Evolutionary conservation across 2,329 filamentous ascomycete species (phyloP).

Genomic region (Pyrenophora teres): DNA sequence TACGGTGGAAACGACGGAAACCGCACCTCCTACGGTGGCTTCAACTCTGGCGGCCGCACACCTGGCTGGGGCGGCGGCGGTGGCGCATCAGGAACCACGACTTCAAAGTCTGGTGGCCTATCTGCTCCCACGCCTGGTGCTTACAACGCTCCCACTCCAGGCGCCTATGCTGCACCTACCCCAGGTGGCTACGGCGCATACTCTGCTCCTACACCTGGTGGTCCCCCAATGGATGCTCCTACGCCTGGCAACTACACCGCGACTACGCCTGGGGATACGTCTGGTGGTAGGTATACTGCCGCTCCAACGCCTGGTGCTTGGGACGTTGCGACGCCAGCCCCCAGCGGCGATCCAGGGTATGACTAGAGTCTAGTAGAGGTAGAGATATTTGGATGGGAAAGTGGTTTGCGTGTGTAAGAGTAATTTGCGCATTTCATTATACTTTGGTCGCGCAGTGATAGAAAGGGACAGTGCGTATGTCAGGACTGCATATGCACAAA

Average conservation of each 20-base stretch:
- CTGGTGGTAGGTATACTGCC: slow-evolving; percentile 36
- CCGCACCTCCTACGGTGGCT: slow-evolving; percentile 57
- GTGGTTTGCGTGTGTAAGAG: no score
- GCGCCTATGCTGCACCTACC: slow-evolving; percentile 44
- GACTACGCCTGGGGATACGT: slow-evolving; percentile 44
- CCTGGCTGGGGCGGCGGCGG: slow-evolving; percentile 54
- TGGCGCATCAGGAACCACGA: slow-evolving; percentile 52
- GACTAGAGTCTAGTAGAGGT: slow-evolving; percentile 15
- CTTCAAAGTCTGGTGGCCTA: slow-evolving; percentile 34
- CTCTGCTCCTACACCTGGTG: slow-evolving; percentile 46
- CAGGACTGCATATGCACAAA: no score
- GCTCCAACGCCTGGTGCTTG: slow-evolving; percentile 66
- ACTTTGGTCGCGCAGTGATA: no score
- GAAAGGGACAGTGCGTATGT: no score
- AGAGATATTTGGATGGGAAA: no score
- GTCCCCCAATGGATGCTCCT: slow-evolving; percentile 45
- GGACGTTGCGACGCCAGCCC: slow-evolving; percentile 55
- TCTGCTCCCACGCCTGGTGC: slow-evolving; percentile 41
- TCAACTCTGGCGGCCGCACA: slow-evolving; percentile 56
- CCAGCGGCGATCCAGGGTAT: slow-evolving; percentile 34
- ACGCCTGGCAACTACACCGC: slow-evolving; percentile 49
- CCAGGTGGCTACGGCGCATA: slow-evolving; percentile 43
- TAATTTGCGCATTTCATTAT: no score
- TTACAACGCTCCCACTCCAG: slow-evolving; percentile 45
- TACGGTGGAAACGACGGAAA: slow-evolving; percentile 45